phyloP scores from a whole-genome alignment of 2,329 filamentous ascomycete species.

The Nectriaceae sp. region DNA sequence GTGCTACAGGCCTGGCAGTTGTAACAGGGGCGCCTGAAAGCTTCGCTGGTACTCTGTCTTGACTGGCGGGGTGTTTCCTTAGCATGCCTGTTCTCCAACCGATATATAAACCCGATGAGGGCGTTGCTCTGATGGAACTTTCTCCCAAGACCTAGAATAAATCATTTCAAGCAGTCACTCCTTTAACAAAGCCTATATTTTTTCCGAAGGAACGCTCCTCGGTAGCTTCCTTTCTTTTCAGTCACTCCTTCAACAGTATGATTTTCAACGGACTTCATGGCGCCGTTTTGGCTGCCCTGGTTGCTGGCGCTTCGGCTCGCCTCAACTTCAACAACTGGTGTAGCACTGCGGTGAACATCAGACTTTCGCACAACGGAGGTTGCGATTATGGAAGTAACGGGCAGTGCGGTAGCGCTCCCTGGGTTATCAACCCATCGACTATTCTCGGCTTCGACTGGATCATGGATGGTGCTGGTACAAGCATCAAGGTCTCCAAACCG shows the following conservation, averaged over 20 bases:
- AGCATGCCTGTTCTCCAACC: no score
- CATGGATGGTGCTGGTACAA: not conserved
- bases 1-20: no score
- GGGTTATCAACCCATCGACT: not conserved
- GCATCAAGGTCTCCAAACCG: not conserved
- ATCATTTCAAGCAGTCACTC: no score
- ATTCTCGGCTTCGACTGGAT: not conserved
- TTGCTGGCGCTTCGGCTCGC: not conserved
- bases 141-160: no score
- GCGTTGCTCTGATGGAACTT: no score
- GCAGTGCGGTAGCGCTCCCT: not conserved
- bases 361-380: not conserved
- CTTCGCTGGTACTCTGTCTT: no score
- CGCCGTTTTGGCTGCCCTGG: not conserved
- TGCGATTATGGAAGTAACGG: not conserved
- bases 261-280: not conserved
- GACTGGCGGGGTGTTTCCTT: no score
- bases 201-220: not conserved
- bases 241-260: not conserved
- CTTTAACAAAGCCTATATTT: no score
- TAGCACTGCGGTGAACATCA: not conserved
- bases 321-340: slow-evolving; percentile 1
- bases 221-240: not conserved
- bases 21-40: no score
- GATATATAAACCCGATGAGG: no score